Conservation (phyloP, 257 asterid genomes). For the Solanum bukasovii region DNA sequence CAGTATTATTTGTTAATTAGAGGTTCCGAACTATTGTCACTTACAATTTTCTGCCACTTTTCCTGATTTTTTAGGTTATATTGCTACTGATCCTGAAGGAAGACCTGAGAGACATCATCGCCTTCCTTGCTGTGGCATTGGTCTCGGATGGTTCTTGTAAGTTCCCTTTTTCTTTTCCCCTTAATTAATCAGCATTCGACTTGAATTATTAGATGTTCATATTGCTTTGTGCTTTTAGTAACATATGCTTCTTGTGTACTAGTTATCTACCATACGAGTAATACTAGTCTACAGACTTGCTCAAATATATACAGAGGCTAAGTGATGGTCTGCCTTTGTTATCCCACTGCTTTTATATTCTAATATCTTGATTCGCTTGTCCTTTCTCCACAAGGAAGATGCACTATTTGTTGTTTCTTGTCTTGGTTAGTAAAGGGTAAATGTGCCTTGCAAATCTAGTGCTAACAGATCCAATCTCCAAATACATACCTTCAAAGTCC, state of each 20-base stretch:
- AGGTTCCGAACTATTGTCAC: not conserved
- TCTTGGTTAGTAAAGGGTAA: not conserved
- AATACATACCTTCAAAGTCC: not conserved
- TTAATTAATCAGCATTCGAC: not conserved
- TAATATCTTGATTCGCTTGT: not conserved
- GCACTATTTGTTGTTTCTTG: not conserved
- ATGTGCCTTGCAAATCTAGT: not conserved
- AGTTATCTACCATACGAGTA: not conserved
- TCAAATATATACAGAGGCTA: not conserved
- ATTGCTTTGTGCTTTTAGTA: not conserved
- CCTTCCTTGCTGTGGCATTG: slow-evolving; percentile 79
- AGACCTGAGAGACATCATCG: slow-evolving; percentile 56
- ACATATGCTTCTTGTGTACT: not conserved
- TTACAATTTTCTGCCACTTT: not conserved
- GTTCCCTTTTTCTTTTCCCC: not conserved
- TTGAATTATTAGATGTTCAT: not conserved
- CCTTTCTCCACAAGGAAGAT: not conserved
- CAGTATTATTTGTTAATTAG: not conserved
- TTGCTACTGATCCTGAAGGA: slow-evolving; percentile 44
- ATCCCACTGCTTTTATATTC: not conserved
- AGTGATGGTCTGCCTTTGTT: not conserved
- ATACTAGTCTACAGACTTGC: not conserved
- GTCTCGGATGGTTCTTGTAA: slow-evolving; percentile 85
- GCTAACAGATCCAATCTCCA: not conserved
- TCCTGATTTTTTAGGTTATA: not conserved